Conservation (phyloP, 1,284 basidiomycete species). For the Microbotryum silenes-acaulis region DNA sequence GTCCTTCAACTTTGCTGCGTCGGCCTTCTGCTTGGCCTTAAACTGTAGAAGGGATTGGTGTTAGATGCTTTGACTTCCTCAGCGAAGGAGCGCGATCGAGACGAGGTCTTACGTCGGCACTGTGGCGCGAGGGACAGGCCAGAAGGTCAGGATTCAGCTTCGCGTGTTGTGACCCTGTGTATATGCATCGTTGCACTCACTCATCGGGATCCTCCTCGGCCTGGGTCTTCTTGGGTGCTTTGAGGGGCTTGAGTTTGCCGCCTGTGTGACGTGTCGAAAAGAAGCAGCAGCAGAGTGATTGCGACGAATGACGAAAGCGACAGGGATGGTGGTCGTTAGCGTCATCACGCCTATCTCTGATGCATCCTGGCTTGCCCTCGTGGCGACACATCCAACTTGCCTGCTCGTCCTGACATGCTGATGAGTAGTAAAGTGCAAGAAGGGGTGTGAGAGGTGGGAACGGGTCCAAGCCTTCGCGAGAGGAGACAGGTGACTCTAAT, state of each 20-base stretch:
- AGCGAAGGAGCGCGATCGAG: neutral
- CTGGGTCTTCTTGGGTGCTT: conserved; percentile 44
- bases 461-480: too few species aligned
- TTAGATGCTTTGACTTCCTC: neutral
- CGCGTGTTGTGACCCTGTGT: neutral
- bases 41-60: neutral
- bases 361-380: too few species aligned
- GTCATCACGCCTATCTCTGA: too few species aligned
- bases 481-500: too few species aligned
- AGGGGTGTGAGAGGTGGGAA: too few species aligned
- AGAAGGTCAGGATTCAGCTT: neutral
- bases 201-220: conserved; percentile 27
- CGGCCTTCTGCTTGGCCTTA: conserved; percentile 62
- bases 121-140: neutral
- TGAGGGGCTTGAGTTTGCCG: conserved; percentile 68
- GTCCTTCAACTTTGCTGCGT: conserved; percentile 62
- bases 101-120: neutral
- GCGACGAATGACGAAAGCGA: neutral
- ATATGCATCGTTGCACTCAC: neutral
- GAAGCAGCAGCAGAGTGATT: too few species aligned
- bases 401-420: too few species aligned
- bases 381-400: too few species aligned
- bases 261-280: conserved; percentile 40
- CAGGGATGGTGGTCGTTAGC: neutral
- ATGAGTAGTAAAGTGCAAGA: too few species aligned